Percentiles rank a stretch among this genome's conserved stretches.
Conservation (phyloP, 129 eudicot genomes). For the Flaveria robusta region DNA sequence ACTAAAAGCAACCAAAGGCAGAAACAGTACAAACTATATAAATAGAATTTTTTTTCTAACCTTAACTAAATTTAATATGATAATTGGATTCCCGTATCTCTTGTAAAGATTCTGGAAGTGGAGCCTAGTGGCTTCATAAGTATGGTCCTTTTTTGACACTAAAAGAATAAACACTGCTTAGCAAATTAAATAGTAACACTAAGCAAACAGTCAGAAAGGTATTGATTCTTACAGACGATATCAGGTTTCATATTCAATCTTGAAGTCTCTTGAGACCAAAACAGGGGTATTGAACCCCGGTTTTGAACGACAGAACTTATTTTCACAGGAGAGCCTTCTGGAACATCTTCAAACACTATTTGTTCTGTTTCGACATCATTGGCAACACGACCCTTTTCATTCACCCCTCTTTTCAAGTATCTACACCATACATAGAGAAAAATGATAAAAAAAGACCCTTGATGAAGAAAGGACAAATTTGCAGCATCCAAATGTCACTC, state of each 20-base stretch:
- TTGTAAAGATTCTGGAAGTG: constrained; percentile 80
- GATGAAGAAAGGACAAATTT: neutral
- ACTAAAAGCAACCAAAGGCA: constrained; percentile 8
- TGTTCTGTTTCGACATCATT: constrained; percentile 99
- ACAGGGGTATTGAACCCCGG: constrained; percentile 96
- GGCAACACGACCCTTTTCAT: constrained; percentile 91
- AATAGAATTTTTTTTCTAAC: constrained; percentile 31
- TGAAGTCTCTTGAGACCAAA: constrained; percentile 99
- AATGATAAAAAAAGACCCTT: constrained; percentile 18
- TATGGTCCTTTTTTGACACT: constrained; percentile 81
- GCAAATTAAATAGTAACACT: constrained; percentile 1
- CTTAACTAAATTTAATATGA: constrained; percentile 87
- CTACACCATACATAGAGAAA: constrained; percentile 44
- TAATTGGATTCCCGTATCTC: constrained; percentile 96
- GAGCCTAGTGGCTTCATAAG: constrained; percentile 77
- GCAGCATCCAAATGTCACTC: constrained; percentile 12
- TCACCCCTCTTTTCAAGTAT: constrained; percentile 93
- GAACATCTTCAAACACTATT: constrained; percentile 79
- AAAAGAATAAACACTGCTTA: constrained; percentile 26
- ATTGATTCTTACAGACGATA: constrained; percentile 62
- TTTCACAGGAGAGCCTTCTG: constrained; percentile 52
- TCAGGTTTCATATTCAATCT: constrained; percentile 81
- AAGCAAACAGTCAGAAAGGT: constrained; percentile 17
- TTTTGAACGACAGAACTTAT: constrained; percentile 90
- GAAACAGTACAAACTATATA: neutral